Evolutionary conservation across 306 rosid genomes (phyloP), one percentile per base, ranked within the genome.

Genomic region (Lathyrus sativus): DNA sequence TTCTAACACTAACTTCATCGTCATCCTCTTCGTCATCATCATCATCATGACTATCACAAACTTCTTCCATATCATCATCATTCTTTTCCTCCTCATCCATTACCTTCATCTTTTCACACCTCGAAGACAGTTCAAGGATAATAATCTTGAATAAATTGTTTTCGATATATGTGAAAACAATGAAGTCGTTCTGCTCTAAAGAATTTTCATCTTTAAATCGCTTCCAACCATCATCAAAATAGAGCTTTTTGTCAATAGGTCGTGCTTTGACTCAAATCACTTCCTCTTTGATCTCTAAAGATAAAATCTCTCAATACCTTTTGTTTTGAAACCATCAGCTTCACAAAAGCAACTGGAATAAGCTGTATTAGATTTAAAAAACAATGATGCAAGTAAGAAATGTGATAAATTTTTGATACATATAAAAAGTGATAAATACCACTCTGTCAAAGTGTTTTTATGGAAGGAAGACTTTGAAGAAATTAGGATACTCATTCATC

Each of bases 171-270:
- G 37, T 12, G 6, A 79, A 79, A 45, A 62, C 41, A 1, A 79
- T 9, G 22, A 62, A 61, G 4, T 45, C 15, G 0, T 7, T 11
- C 5, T 0, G 9, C 37, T 59, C 14, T 45, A 79, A 14, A 50
- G 2, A 33, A 22, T 74, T 68, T 6, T 73, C 57, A 43, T 45
- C 38, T 9, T n/a, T 39, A 3, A 79, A 68, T 15, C 1, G 3
- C 43, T 62, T 42, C 83, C 79, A 79, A 3, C 79, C 79, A 24
- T 39, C 50, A 7, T 17, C 50, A 26, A 79, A 74, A 38, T n/a
- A 79, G 0, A 68, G 0, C 1, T 24, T 6, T 1, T 7, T 35
- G 7, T 12, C 64, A 12, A 68, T 38, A 4, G 0, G 0, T 3
- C 7, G 9, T 0, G 31, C 17, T 61, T 46, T 74, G 13, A 74